These are phyloP conservation scores for Brettanomyces custersianus DNA, from an alignment of 805 yeast genomes.

Conservation along the genomic window DNA sequence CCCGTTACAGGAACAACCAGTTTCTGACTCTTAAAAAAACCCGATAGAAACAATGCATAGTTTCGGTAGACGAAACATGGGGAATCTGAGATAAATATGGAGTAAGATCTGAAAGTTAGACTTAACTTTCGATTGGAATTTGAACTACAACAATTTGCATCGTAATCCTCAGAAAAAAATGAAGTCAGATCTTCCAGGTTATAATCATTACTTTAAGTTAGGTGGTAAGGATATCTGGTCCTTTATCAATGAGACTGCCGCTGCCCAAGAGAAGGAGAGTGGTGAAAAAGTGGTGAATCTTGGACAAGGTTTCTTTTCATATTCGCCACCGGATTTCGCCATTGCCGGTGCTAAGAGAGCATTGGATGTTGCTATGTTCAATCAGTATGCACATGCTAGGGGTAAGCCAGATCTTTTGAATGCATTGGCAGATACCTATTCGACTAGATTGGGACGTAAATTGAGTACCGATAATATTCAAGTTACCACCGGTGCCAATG, in stretches of 20 bases:
- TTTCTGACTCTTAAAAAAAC: too few relatives aligned
- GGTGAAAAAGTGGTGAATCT: constrained; percentile 80
- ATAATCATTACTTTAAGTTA: constrained; percentile 61
- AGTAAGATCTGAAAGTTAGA: too few relatives aligned
- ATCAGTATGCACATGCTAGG: constrained; percentile 88
- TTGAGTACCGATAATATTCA: constrained; percentile 55
- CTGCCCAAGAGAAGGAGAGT: constrained; percentile 57
- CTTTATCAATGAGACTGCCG: constrained; percentile 90
- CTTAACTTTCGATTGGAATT: too few relatives aligned
- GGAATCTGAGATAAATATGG: too few relatives aligned
- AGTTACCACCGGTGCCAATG: constrained; percentile 95
- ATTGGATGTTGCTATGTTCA: constrained; percentile 60
- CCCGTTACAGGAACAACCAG: too few relatives aligned
- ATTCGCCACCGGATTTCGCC: constrained; percentile 93
- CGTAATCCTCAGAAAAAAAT: too few relatives aligned
- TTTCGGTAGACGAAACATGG: too few relatives aligned
- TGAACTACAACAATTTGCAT: too few relatives aligned
- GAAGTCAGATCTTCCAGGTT: constrained; percentile 29
- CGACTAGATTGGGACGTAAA: constrained; percentile 51
- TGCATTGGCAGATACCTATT: constrained; percentile 63
- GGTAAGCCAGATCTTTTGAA: constrained; percentile 74
- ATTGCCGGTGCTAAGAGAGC: constrained; percentile 73
- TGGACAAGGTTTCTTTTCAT: constrained; percentile 97
- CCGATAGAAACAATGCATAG: too few relatives aligned
- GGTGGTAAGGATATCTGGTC: constrained; percentile 91